phyloP scores from a whole-genome alignment of 345 rosid species.

The Microcos paniculata region DNA sequence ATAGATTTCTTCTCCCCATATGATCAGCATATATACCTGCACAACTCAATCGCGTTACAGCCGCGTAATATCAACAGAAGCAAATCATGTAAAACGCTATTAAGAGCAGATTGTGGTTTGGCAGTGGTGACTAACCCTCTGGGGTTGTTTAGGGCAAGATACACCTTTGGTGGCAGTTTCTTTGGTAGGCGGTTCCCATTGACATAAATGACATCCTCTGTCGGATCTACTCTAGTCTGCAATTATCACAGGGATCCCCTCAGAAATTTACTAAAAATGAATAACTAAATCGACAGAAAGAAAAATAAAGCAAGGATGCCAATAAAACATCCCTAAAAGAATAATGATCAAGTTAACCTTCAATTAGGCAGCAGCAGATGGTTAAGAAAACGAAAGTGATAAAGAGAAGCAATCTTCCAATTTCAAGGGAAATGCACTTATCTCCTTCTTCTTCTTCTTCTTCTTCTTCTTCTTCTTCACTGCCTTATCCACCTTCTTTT shows the following conservation, averaged over 20 bases:
- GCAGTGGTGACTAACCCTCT: constrained; percentile 66
- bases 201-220: constrained; percentile 75
- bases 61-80: not conserved
- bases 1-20: constrained; percentile 81
- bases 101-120: not conserved
- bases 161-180: constrained; percentile 86
- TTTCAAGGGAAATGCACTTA: not conserved
- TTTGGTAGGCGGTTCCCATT: constrained; percentile 88
- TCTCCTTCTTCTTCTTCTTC: no score
- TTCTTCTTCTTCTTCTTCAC: constrained; percentile 35
- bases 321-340: not conserved
- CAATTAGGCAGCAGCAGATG: not conserved
- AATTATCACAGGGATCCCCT: constrained; percentile 6
- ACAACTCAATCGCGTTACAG: constrained; percentile 15
- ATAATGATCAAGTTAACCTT: not conserved
- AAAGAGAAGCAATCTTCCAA: not conserved
- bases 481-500: constrained; percentile 51
- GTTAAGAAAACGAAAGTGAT: not conserved
- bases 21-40: constrained; percentile 91
- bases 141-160: constrained; percentile 92
- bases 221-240: constrained; percentile 90
- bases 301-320: not conserved
- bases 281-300: not conserved
- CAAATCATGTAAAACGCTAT: constrained; percentile 10
- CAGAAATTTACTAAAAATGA: not conserved